Conservation (phyloP, 1,139 yeast species). For the Suhomyces kunorum region DNA sequence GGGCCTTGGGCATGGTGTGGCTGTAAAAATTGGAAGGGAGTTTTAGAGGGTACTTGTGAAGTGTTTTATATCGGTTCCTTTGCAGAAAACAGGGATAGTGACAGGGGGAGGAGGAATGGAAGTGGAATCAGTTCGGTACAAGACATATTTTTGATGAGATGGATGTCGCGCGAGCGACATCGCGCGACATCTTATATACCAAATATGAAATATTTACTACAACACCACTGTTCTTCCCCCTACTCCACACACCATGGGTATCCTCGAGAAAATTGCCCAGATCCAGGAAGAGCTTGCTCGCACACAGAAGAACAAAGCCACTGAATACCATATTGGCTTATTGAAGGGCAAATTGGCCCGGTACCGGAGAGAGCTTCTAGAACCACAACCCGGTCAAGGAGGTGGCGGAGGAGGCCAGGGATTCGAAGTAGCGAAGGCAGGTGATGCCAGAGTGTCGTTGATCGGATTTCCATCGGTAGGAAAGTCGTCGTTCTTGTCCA, state of each 20-base stretch:
- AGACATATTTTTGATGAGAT: constrained; percentile 6
- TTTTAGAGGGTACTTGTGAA: not conserved
- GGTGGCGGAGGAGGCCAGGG: constrained; percentile 84
- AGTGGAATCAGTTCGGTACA: too few relatives aligned
- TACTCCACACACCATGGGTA: constrained; percentile 16
- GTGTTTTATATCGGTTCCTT: too few relatives aligned
- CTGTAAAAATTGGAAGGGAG: not conserved
- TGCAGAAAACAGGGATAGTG: too few relatives aligned
- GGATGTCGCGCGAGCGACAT: constrained; percentile 6
- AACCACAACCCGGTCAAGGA: constrained; percentile 76
- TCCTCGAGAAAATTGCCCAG: constrained; percentile 73
- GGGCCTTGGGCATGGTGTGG: constrained; percentile 20
- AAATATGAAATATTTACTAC: not conserved
- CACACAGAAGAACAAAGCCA: constrained; percentile 96
- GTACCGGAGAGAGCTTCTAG: constrained; percentile 85
- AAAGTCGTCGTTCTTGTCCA: constrained; percentile 82
- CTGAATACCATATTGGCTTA: constrained; percentile 93
- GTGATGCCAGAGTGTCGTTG: constrained; percentile 92
- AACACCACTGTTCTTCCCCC: not conserved
- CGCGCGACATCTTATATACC: constrained; percentile 2
- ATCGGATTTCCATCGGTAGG: constrained; percentile 99
- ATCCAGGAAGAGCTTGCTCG: constrained; percentile 93
- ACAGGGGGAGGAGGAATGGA: not conserved
- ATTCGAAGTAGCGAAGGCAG: constrained; percentile 92
- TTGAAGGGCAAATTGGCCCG: constrained; percentile 95